Evolutionary conservation across 1,284 basidiomycete genomes (phyloP), one percentile per base, ranked within the genome.

Genomic region (Neotropicomus parvogracilis): DNA sequence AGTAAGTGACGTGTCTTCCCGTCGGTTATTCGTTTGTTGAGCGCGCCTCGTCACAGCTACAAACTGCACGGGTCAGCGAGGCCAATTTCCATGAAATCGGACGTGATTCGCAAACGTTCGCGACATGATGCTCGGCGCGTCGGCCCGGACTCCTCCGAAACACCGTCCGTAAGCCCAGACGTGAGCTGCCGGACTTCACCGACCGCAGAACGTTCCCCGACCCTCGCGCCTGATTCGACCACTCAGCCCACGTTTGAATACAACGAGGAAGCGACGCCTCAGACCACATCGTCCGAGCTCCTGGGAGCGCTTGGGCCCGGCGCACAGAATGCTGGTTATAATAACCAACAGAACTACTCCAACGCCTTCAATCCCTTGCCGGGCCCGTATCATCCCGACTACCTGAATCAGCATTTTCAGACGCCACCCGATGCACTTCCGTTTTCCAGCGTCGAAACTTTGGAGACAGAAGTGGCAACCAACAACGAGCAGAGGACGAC

Each of bases 21-120:
- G 54, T 48, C 29, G 12, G 16, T 46, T 46, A 46, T 54, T 6
- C 21, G 17, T 16, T 27, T 29, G 5, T 40, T 58, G 13, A 62
- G 13, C 16, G 44, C 27, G 38, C 24, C 52, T 43, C 31, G n/a
- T 54, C 24, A 6, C 16, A 80, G 78, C 63, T 88, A 87, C 70
- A 90, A 90, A 66, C 70, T 90, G 11, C 88, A 90, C 63, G 87
- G 87, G 21, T 83, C 85, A 26, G 80, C 85, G 5, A 81, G 88
- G 35, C 87, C 88, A 6, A 88, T 90, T 57, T 87, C 85, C 14
- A 90, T 90, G 88, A 90, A 90, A 65, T 88, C 85, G 10, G 87
- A 90, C 55, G 81, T 89, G 39, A 88, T 90, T 57, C 83, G 87
- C 56, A 90, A 89, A 60, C 82, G 87, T 32, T 86, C 87, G 3